These are phyloP conservation scores for Actinidia chinensis DNA, from an alignment of 179 eudicot genomes.

Conservation along the genomic window DNA sequence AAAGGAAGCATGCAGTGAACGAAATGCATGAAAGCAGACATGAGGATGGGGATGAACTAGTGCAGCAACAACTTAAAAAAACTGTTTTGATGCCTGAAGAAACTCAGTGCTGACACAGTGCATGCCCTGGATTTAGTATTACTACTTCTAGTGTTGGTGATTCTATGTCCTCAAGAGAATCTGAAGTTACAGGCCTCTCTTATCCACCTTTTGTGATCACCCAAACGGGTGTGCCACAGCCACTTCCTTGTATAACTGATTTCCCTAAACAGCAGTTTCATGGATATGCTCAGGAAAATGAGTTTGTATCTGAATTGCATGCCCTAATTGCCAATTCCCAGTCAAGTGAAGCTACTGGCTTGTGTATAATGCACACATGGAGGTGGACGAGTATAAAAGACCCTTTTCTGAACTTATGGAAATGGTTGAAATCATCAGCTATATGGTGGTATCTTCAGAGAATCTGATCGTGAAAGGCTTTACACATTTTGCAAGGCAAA, in stretches of 20 bases:
- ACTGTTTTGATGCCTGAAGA: slow-evolving; percentile 33
- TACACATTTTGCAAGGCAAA: slow-evolving; percentile 53
- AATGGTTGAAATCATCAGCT: slow-evolving; percentile 26
- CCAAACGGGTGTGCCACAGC: slow-evolving; percentile 22
- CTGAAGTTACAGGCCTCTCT: slow-evolving; percentile 29
- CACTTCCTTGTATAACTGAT: slow-evolving; percentile 21
- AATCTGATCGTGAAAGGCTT: slow-evolving; percentile 50
- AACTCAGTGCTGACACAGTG: slow-evolving; percentile 19
- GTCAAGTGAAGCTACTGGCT: slow-evolving; percentile 29
- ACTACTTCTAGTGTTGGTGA: slow-evolving; percentile 29
- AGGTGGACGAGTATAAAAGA: slow-evolving; percentile 27
- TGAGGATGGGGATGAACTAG: slow-evolving; percentile 17
- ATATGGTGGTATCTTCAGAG: slow-evolving; percentile 19
- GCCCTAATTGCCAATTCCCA: slow-evolving; percentile 21
- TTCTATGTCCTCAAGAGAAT: slow-evolving; percentile 29
- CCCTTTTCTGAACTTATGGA: slow-evolving; percentile 27
- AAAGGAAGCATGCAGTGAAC: slow-evolving; percentile 15
- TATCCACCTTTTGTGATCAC: slow-evolving; percentile 24
- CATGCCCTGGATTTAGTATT: slow-evolving; percentile 24
- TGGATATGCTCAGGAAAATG: slow-evolving; percentile 29
- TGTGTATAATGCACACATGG: slow-evolving; percentile 14
- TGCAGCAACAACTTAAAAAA: slow-evolving; percentile 26
- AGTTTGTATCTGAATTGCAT: slow-evolving; percentile 27
- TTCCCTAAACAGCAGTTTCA: slow-evolving; percentile 24
- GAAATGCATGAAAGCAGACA: slow-evolving; percentile 30